These are phyloP conservation scores for Trichoderma breve DNA, from an alignment of 2,329 filamentous ascomycete genomes.

Conservation along the genomic window DNA sequence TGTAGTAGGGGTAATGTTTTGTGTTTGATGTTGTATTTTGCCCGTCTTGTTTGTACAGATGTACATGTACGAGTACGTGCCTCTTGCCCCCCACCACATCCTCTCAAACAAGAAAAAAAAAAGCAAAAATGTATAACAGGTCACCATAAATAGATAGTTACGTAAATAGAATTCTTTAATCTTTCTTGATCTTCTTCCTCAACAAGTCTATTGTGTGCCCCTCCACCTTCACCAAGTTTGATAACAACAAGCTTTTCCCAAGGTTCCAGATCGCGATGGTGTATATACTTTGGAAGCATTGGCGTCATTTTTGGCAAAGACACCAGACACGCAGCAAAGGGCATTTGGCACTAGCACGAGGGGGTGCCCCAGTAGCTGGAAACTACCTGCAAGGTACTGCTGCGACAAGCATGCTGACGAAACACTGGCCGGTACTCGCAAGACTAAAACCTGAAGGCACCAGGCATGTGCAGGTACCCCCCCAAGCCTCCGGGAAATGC, in stretches of 20 bases:
- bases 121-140: too few species aligned
- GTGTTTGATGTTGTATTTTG: not conserved
- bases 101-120: too few species aligned
- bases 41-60: not conserved
- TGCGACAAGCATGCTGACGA: constrained; percentile 1
- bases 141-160: too few species aligned
- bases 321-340: not conserved
- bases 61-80: not conserved
- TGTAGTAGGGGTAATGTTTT: not conserved
- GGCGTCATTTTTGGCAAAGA: not conserved
- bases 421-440: constrained; percentile 6
- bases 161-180: too few species aligned
- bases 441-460: not conserved
- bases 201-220: not conserved
- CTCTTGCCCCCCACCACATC: not conserved
- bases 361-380: constrained; percentile 1
- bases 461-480: constrained; percentile 14
- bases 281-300: not conserved
- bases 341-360: not conserved
- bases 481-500: constrained; percentile 5
- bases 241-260: not conserved
- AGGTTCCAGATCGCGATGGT: not conserved
- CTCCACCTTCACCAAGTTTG: not conserved
- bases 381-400: constrained; percentile 11
- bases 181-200: not conserved